These are phyloP conservation scores for Thelonectria rubi DNA, from an alignment of 2,329 filamentous ascomycete species.

Conservation along the genomic window DNA sequence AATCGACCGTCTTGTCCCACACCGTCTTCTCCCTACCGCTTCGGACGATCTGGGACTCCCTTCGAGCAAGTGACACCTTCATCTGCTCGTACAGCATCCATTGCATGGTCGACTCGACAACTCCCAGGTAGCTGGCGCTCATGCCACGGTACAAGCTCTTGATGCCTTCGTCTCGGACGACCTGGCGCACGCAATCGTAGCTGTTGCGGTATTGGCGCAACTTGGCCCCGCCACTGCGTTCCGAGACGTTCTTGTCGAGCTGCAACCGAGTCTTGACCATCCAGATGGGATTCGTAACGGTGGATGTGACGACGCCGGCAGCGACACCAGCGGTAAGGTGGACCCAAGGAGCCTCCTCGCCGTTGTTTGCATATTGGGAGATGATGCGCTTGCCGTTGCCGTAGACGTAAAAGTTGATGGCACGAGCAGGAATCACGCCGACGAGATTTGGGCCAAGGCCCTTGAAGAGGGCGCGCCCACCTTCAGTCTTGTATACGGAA, in stretches of 20 bases:
- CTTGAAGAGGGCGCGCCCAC: conserved; percentile 89
- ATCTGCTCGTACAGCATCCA: conserved; percentile 96
- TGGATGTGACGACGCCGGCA: conserved; percentile 86
- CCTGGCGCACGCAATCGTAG: conserved; percentile 85
- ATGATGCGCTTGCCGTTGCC: conserved; percentile 89
- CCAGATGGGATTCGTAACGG: conserved; percentile 96
- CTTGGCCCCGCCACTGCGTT: conserved; percentile 61
- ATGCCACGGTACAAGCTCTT: conserved; percentile 88
- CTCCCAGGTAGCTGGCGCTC: conserved; percentile 90
- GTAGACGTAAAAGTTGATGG: conserved; percentile 95
- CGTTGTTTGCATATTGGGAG: conserved; percentile 76
- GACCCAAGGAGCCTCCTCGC: conserved; percentile 75
- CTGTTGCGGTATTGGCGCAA: conserved; percentile 84
- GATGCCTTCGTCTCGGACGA: conserved; percentile 81
- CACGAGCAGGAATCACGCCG: conserved; percentile 87
- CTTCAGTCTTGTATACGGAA: conserved; percentile 82
- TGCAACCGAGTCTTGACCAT: conserved; percentile 93
- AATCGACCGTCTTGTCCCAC: conserved; percentile 80
- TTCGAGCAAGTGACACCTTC: conserved; percentile 75
- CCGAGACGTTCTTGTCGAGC: conserved; percentile 84
- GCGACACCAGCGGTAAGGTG: conserved; percentile 79
- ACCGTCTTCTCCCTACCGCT: conserved; percentile 70
- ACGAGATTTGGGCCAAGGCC: conserved; percentile 90
- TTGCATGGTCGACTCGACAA: conserved; percentile 88
- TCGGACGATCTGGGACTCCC: conserved; percentile 66